Evolutionary conservation across 495 filamentous ascomycete species (phyloP), one percentile per base, ranked within the genome.

Genomic region (Trichocladium antarcticum): DNA sequence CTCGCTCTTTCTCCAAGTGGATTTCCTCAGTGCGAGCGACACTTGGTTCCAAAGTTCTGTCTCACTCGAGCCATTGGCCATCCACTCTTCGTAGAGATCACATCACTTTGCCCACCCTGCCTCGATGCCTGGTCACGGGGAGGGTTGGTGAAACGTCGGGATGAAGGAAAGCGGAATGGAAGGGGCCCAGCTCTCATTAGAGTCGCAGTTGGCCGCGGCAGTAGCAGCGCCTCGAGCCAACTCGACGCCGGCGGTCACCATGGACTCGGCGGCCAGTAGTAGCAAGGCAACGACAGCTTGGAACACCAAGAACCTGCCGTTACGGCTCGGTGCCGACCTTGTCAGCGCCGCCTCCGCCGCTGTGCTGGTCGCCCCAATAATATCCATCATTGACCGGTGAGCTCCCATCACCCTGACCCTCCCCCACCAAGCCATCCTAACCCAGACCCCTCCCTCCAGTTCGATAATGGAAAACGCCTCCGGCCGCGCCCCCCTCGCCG

Each of bases 381-480:
- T 97, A 49, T 85, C 84, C 10, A 82, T 93, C 34, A 92, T 97
- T 70, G 90, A 95, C 65, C 82, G 86, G 87, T 94, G 72, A 37
- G 74, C 45, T 27, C 11, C 42, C 17, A 42, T 21, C 19, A 32
- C 14, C 14, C 15, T 21, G 16, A 10, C 19, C 24, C 8, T 3
- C 47, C 19, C 40, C 51, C 37, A 37, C 42, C 41, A 16, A 19
- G 14, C 5, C 36, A 46, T 42, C 24, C 24, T 27, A 50, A 37
- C 10, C 15, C n/a, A n/a, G n/a, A n/a, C n/a, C 0, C 14, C 5
- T 11, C 7, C 29, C 28, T 17, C 8, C 57, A 95, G 87, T 45
- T 86, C 81, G 10, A 94, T 98, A 58, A 95, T 96, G 67, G 89
- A 96, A 68, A 95, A 95, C 70, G 86, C 90, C 14, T 88, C 87